Percentiles rank a stretch among this genome's conserved stretches.
phyloP scores from a whole-genome alignment of 2,329 filamentous ascomycete genomes.

The Diaporthe citriasiana region DNA sequence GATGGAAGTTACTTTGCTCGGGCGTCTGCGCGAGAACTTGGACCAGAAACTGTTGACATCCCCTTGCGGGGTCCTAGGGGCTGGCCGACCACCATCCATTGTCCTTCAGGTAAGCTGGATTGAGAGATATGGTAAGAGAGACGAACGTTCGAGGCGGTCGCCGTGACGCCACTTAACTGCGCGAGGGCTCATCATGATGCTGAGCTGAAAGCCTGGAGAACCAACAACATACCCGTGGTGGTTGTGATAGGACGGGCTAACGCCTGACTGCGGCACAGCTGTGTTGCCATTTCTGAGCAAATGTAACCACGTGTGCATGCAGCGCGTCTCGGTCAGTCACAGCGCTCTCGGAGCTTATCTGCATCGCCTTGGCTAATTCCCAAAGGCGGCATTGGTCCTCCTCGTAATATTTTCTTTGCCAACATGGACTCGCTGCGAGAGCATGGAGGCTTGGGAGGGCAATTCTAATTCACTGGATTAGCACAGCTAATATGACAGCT shows the following conservation, averaged over 20 bases:
- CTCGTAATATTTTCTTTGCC: background rate
- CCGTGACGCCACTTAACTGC: background rate
- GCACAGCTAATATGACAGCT: background rate
- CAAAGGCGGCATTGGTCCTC: background rate
- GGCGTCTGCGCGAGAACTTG: slow-evolving; percentile 56
- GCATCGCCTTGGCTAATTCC: background rate
- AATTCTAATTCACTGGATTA: background rate
- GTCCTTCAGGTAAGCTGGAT: background rate
- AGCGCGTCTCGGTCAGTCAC: background rate
- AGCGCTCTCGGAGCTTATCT: background rate
- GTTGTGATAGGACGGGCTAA: slow-evolving; percentile 19
- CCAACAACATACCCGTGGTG: background rate
- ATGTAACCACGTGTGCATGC: background rate
- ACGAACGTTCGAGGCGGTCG: background rate
- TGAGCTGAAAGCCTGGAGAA: background rate
- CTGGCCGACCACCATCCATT: slow-evolving; percentile 2
- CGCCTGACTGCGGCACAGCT: slow-evolving; percentile 14
- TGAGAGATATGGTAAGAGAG: too few relatives aligned
- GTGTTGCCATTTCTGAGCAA: background rate
- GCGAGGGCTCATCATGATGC: background rate
- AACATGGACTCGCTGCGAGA: background rate
- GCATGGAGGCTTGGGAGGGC: background rate
- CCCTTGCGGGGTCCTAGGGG: slow-evolving; percentile 54
- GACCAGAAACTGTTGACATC: slow-evolving; percentile 58
- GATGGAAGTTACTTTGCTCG: slow-evolving; percentile 60